Base-by-base conservation (phyloP, 805 yeast genomes). In the Maudiozyma pseudohumilis region DNA sequence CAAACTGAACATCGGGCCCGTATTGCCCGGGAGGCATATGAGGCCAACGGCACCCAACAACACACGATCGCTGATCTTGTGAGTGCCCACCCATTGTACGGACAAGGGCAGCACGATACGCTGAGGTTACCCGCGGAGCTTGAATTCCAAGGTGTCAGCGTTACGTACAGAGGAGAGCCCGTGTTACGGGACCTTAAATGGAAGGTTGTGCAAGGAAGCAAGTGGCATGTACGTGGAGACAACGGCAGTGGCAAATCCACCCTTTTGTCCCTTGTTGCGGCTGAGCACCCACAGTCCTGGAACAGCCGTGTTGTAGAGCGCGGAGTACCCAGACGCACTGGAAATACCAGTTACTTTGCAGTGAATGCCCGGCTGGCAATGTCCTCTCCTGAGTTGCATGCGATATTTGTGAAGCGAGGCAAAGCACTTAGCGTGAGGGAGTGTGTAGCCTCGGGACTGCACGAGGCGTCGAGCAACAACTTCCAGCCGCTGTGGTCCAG, bases 231-330 rank as follows among this genome's bases (percentile, higher is more conserved):
- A 22, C 65, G 80, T 40, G 98, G 98, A 2, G 74, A 76, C 40
- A 89, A 92, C 47, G 98, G 98, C 1, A 72, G 94, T 0, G 98
- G 98, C 0, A 89, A 89, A 56, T 83, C 96, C 2, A 92, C 98
- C 0, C 61, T 89, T 18, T 60, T 92, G 12, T 75, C 96, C 2
- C 57, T 92, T 32, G 67, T 89, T 21, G 87, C 95, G 0, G 87
- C 95, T 4, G 98, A 89, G 50, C 98, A 89, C 55, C 98, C 98
- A 1, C 96, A 89, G 60, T 79, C 96, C 2, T 89, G 97, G 97
- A 79, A 75, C 47, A 69, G 75, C 5, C 74, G 70, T 17, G 69
- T 92, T 17, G 64, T 86, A 32, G 69, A 80, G 47, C 86, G 87
- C 0, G 68, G 69, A 23, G 29, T 32, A 8, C 72, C 77, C 7